phyloP scores from a whole-genome alignment of 2,329 filamentous ascomycete species.

The Nemania sp. region DNA sequence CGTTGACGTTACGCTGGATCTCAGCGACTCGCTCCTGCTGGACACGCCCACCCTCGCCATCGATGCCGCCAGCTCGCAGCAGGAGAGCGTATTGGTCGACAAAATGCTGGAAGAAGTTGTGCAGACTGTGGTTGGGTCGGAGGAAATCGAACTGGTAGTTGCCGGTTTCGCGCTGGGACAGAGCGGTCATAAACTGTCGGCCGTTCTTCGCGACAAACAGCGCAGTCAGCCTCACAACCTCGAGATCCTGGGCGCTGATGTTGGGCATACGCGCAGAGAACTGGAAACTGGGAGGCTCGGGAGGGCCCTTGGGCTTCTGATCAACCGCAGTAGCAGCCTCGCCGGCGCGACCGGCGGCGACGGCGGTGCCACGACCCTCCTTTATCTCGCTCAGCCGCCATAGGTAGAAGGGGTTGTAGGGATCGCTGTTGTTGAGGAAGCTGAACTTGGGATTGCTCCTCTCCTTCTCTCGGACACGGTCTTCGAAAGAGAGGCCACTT shows the following conservation, averaged over 20 bases:
- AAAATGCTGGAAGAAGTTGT: slow-evolving; percentile 91
- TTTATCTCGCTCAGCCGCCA: slow-evolving; percentile 90
- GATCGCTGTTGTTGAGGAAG: slow-evolving; percentile 78
- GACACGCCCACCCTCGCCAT: slow-evolving; percentile 68
- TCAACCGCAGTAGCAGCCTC: slow-evolving; percentile 60
- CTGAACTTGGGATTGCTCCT: slow-evolving; percentile 86
- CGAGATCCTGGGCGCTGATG: slow-evolving; percentile 91
- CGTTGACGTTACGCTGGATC: slow-evolving; percentile 73
- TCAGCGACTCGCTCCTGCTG: slow-evolving; percentile 74
- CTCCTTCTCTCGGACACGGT: slow-evolving; percentile 84
- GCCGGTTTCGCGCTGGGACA: slow-evolving; percentile 84
- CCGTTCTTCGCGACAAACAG: slow-evolving; percentile 93
- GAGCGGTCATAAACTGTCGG: slow-evolving; percentile 84
- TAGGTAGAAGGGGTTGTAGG: slow-evolving; percentile 85
- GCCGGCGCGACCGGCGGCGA: slow-evolving; percentile 74
- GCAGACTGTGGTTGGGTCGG: slow-evolving; percentile 90
- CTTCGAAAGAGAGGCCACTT: slow-evolving; percentile 72
- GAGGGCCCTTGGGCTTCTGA: slow-evolving; percentile 78
- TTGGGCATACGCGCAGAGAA: slow-evolving; percentile 98
- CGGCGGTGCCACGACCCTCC: slow-evolving; percentile 77
- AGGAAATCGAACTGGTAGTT: slow-evolving; percentile 98
- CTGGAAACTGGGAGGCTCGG: slow-evolving; percentile 82
- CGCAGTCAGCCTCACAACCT: slow-evolving; percentile 75
- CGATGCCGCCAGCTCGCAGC: slow-evolving; percentile 68
- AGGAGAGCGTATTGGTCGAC: slow-evolving; percentile 92